Percentiles rank a stretch among this genome's conserved stretches.
phyloP scores from a whole-genome alignment of 163 green algal species.

The Dunaliella salina region DNA sequence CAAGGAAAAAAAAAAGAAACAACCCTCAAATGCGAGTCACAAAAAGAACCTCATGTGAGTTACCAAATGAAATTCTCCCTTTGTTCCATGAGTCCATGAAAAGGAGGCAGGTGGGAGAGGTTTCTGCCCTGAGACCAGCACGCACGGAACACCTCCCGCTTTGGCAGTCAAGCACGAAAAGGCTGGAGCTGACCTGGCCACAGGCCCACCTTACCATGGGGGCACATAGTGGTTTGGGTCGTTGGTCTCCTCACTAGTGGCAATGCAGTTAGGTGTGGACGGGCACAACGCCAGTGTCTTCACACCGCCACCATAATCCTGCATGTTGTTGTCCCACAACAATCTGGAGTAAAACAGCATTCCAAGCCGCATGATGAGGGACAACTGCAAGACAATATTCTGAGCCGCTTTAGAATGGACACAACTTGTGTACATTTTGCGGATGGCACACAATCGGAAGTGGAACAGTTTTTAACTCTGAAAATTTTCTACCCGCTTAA shows the following conservation, averaged over 20 bases:
- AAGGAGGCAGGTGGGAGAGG: no score
- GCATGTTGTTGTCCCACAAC: background rate
- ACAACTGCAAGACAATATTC: background rate
- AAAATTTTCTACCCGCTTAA: background rate
- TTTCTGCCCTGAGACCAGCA: no score
- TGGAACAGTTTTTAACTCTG: background rate
- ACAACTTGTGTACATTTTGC: background rate
- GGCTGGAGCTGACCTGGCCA: no score
- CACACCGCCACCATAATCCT: conserved; percentile 62
- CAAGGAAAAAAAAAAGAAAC: no score
- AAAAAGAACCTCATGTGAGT: no score
- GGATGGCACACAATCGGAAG: background rate
- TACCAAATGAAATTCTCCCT: no score
- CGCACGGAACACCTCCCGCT: no score
- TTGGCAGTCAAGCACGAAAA: no score
- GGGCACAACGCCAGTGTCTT: conserved; percentile 79
- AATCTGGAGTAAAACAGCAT: background rate
- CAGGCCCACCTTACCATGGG: conserved; percentile 45
- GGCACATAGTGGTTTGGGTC: conserved; percentile 80
- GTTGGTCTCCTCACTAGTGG: conserved; percentile 84
- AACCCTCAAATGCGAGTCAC: no score
- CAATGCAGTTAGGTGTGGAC: conserved; percentile 84
- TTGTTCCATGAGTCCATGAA: no score
- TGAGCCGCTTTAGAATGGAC: background rate
- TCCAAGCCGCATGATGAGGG: background rate